phyloP scores from a whole-genome alignment of 441 rosid species.

The Adansonia madagascariensis region DNA sequence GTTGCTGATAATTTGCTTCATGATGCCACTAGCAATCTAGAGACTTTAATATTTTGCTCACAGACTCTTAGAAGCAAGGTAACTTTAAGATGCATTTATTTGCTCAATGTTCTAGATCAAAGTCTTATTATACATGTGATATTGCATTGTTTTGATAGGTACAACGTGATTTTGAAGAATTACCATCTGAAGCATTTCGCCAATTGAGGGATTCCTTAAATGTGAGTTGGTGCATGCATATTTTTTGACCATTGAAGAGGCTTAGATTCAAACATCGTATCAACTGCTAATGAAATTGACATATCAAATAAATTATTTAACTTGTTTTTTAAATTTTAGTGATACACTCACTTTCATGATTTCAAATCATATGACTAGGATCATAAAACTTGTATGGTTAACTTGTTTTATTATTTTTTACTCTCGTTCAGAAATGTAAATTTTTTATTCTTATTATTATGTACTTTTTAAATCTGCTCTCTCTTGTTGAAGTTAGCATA shows the following conservation, averaged over 20 bases:
- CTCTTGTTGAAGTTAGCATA: not conserved
- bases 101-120: not conserved
- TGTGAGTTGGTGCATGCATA: conserved; percentile 48
- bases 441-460: not conserved
- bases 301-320: not conserved
- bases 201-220: conserved; percentile 79
- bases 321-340: not conserved
- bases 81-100: conserved; percentile 31
- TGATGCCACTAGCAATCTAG: conserved; percentile 91
- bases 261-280: conserved; percentile 20
- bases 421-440: not conserved
- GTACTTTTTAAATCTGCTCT: not conserved
- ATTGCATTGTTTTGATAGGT: conserved; percentile 54
- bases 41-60: conserved; percentile 95
- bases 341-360: not conserved
- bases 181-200: conserved; percentile 93
- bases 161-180: conserved; percentile 95
- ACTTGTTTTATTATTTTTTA: not conserved
- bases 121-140: not conserved
- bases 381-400: not conserved
- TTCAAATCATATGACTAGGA: not conserved
- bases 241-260: conserved; percentile 20
- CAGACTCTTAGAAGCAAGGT: conserved; percentile 99
- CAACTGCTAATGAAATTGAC: not conserved
- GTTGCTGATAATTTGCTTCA: conserved; percentile 99